Evolutionary conservation across 1,284 basidiomycete species (phyloP).

Genomic region (Xerocomus minutiporus): DNA sequence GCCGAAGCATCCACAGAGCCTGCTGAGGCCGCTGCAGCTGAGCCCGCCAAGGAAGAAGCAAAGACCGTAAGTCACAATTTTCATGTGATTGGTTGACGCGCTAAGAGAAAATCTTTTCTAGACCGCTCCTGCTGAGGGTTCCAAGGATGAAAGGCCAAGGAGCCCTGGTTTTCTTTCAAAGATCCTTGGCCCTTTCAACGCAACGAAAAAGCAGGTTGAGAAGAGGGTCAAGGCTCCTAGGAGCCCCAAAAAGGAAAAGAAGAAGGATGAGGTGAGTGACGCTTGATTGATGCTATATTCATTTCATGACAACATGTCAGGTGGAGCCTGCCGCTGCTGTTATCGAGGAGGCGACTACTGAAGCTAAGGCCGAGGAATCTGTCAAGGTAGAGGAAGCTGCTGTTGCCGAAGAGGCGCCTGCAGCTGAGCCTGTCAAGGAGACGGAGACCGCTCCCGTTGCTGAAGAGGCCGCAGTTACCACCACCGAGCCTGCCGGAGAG

Average conservation of each 20-base stretch:
- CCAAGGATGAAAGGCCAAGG: constrained; percentile 69
- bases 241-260: constrained; percentile 62
- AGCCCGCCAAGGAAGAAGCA: constrained; percentile 51
- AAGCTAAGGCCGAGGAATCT: constrained; percentile 36
- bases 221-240: constrained; percentile 54
- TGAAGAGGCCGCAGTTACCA: constrained; percentile 31
- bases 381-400: constrained; percentile 40
- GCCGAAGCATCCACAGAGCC: constrained; percentile 38
- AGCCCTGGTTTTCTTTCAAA: constrained; percentile 69
- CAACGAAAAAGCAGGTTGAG: constrained; percentile 33
- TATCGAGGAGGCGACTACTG: constrained; percentile 34
- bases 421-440: constrained; percentile 53
- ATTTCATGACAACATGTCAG: constrained; percentile 10
- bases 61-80: constrained; percentile 46
- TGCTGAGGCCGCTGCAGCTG: constrained; percentile 34
- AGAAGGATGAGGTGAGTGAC: constrained; percentile 61
- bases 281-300: not conserved
- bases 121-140: constrained; percentile 41
- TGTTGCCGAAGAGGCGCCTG: constrained; percentile 25
- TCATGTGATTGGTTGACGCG: not conserved
- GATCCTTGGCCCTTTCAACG: constrained; percentile 62
- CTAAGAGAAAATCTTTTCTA: constrained; percentile 9
- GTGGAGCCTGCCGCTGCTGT: constrained; percentile 33
- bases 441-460: constrained; percentile 32
- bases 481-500: constrained; percentile 34